Conservation (phyloP, 371 early-diverging fungal genomes). For the Actinomucor elegans region DNA sequence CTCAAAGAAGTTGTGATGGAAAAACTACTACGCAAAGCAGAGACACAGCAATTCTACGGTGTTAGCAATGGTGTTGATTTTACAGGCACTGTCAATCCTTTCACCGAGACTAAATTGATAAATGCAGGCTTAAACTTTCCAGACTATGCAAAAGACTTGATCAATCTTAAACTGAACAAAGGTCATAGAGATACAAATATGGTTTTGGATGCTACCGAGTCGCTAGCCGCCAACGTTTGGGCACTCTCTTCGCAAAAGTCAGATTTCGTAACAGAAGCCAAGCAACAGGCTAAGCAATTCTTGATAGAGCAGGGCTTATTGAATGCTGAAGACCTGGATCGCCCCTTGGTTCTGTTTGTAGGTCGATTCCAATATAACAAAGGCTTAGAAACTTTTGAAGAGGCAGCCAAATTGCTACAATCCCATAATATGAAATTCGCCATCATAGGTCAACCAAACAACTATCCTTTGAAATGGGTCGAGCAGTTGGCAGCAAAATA, state of each 20-base stretch:
- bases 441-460: constrained; percentile 63
- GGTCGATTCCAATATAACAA: constrained; percentile 69
- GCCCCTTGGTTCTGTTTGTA: constrained; percentile 57
- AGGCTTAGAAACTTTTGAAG: constrained; percentile 53
- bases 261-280: constrained; percentile 43
- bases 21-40: constrained; percentile 49
- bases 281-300: constrained; percentile 55
- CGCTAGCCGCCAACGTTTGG: constrained; percentile 11
- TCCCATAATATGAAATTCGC: constrained; percentile 50
- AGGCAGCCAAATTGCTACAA: constrained; percentile 39
- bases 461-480: constrained; percentile 50
- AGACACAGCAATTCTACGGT: constrained; percentile 54
- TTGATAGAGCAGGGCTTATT: constrained; percentile 49
- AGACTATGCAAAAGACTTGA: constrained; percentile 23
- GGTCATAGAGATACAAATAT: background rate
- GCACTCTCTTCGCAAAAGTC: constrained; percentile 17
- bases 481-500: constrained; percentile 37
- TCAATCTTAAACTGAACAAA: constrained; percentile 14
- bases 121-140: constrained; percentile 44
- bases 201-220: background rate
- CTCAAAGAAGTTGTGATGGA: constrained; percentile 64
- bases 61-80: constrained; percentile 67
- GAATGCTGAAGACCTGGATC: constrained; percentile 38
- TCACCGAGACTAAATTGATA: constrained; percentile 39
- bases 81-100: constrained; percentile 48